Evolutionary conservation across 169 alveolate species (phyloP), one percentile per base, ranked within the genome.

Genomic region (Plasmodium inui): DNA sequence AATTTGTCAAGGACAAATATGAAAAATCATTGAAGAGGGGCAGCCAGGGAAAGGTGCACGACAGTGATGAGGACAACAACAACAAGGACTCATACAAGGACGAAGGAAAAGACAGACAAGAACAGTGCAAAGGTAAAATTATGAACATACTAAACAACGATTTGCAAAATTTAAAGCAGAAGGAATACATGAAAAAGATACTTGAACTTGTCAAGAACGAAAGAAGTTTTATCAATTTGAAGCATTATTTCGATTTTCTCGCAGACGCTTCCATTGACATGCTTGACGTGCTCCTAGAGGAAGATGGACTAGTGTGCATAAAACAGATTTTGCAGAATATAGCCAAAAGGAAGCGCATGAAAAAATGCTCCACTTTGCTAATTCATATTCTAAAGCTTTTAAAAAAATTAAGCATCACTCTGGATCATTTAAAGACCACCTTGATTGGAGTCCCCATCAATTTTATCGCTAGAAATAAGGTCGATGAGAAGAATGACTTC

Each of bases 401-500:
- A 44, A 79, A 89, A 73, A 89, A 89, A 41, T 80, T 78, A 28
- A 81, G 80, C 70, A 89, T 89, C 32, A 89, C 89, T 3, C 34
- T 89, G 26, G 76, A 78, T 61, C 91, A 79, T 80, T 81, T 89
- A 67, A 89, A 46, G 71, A 14, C n/a, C 39, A 89, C 94, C 39
- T 41, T 89, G 50, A 89, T 89, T 7, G 94, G 94, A 5, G 30
- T 89, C 17, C 89, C 94, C 22, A 89, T 89, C 14, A 89, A 89
- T 67, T 70, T 89, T 44, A 89, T 89, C 32, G 46, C 94, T 14
- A 89, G 83, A 71, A 89, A 89, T 80, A 89, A 80, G 53, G 26
- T 44, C 70, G 94, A 89, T 41, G 76, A 70, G 14, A 67, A 61
- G 73, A 80, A 89, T 44, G 72, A 19, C 22, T 17, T 89, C 14